These are phyloP conservation scores for Mycosarcoma maydis DNA, from an alignment of 1,284 basidiomycete genomes.

Conservation along the genomic window DNA sequence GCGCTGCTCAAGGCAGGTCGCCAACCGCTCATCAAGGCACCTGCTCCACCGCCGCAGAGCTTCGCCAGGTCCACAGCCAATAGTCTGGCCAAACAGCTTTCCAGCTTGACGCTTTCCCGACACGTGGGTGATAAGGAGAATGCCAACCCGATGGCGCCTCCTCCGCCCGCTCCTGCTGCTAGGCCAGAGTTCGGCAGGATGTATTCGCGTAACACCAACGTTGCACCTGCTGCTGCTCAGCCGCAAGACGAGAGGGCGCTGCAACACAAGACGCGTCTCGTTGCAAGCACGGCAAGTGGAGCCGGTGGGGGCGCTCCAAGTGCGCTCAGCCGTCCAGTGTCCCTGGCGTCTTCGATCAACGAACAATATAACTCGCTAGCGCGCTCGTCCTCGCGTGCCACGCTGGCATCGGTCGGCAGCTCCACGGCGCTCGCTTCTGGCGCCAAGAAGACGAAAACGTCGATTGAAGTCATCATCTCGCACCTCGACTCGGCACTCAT, in stretches of 20 bases:
- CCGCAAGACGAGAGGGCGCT: slow-evolving; percentile 16
- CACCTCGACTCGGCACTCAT: slow-evolving; percentile 78
- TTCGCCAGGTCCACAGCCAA: slow-evolving; percentile 27
- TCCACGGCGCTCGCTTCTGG: slow-evolving; percentile 28
- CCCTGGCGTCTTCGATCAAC: slow-evolving; percentile 15
- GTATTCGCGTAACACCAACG: slow-evolving; percentile 30
- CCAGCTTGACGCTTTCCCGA: slow-evolving; percentile 17
- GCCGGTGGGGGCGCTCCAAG: too few species aligned
- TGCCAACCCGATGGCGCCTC: slow-evolving; percentile 43
- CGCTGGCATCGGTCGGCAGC: slow-evolving; percentile 28
- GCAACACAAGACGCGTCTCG: slow-evolving; percentile 53
- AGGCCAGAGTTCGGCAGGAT: slow-evolving; percentile 31
- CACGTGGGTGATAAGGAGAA: slow-evolving; percentile 59
- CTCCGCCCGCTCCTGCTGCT: slow-evolving; percentile 7
- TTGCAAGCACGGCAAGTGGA: slow-evolving; percentile 1
- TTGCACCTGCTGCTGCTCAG: not conserved
- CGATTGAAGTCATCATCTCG: slow-evolving; percentile 69
- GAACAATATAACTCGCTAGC: too few species aligned
- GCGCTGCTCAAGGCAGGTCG: slow-evolving; percentile 75
- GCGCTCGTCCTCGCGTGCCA: slow-evolving; percentile 23
- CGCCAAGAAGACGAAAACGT: slow-evolving; percentile 26
- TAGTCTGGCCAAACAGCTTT: slow-evolving; percentile 42
- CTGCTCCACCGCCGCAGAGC: slow-evolving; percentile 25
- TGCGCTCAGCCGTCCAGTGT: slow-evolving; percentile 9
- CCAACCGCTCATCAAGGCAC: slow-evolving; percentile 60